Evolutionary conservation across 306 rosid genomes (phyloP).

Genomic region (Prunus kanzakura): DNA sequence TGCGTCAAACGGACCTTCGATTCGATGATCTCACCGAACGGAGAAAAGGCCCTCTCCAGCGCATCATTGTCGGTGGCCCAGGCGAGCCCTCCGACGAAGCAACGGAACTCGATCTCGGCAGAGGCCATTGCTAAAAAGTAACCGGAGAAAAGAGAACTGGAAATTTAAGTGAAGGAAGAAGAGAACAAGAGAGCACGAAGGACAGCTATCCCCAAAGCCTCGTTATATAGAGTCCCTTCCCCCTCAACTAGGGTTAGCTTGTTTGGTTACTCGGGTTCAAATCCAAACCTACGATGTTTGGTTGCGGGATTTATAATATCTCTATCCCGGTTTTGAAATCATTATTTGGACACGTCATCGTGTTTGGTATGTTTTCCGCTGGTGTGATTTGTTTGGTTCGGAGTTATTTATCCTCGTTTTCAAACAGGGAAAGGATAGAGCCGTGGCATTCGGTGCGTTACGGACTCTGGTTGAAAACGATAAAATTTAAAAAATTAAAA

Average conservation of each 20-base stretch:
- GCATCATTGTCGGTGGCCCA: slow-evolving; percentile 83
- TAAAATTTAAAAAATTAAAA: not conserved
- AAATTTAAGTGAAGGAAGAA: not conserved
- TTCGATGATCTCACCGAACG: slow-evolving; percentile 63
- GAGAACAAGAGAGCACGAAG: slow-evolving; percentile 8
- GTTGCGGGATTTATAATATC: slow-evolving; percentile 1
- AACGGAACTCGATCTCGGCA: slow-evolving; percentile 67
- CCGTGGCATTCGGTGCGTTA: not conserved
- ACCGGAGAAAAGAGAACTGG: too few relatives aligned
- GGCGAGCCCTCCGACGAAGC: slow-evolving; percentile 96
- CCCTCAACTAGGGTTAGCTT: slow-evolving; percentile 43
- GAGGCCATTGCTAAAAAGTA: slow-evolving; percentile 40
- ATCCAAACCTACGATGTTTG: slow-evolving; percentile 11
- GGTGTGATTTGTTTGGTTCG: not conserved
- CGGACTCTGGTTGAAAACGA: not conserved
- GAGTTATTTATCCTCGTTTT: not conserved
- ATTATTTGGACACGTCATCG: not conserved
- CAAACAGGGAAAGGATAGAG: not conserved
- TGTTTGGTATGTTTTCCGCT: not conserved
- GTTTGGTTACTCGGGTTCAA: not conserved
- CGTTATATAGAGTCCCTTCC: slow-evolving; percentile 31
- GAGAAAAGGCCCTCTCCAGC: slow-evolving; percentile 58
- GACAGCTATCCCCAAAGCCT: rapidly evolving
- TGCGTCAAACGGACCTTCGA: slow-evolving; percentile 96
- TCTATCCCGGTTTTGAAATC: not conserved